These are phyloP conservation scores for Exophiala bonariae DNA, from an alignment of 2,329 filamentous ascomycete species.

Conservation along the genomic window DNA sequence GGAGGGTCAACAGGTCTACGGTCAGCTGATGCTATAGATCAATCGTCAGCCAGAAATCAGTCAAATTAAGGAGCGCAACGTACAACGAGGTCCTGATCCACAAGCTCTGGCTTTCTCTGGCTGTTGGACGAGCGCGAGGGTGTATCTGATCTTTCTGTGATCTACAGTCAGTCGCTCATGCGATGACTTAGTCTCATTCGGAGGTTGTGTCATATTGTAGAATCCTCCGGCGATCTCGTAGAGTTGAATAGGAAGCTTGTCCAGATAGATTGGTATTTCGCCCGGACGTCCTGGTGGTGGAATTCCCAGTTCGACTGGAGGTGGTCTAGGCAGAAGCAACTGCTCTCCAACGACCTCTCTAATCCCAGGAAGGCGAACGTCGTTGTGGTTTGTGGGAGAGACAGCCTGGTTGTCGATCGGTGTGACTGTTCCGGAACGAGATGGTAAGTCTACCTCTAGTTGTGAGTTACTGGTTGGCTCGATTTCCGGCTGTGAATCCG, in stretches of 20 bases:
- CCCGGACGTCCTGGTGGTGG: constrained; percentile 19
- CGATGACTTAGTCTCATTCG: constrained; percentile 57
- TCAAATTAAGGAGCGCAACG: constrained; percentile 34
- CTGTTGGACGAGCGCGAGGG: constrained; percentile 85
- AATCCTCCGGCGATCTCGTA: constrained; percentile 28
- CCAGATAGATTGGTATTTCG: constrained; percentile 15
- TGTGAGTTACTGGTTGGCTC: too few relatives aligned
- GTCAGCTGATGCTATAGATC: constrained; percentile 70
- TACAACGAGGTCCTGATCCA: constrained; percentile 93
- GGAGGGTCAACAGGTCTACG: constrained; percentile 91
- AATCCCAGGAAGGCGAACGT: too few relatives aligned
- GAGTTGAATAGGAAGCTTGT: constrained; percentile 16
- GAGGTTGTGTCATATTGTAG: constrained; percentile 49
- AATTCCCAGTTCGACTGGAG: background rate
- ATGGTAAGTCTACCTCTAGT: too few relatives aligned
- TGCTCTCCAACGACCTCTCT: too few relatives aligned
- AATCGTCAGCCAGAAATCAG: constrained; percentile 13
- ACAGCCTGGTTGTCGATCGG: too few relatives aligned
- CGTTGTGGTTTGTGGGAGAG: too few relatives aligned
- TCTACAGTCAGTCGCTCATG: constrained; percentile 66
- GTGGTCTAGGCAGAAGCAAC: constrained; percentile 11
- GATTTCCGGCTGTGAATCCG: too few relatives aligned
- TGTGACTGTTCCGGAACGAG: too few relatives aligned
- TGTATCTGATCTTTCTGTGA: constrained; percentile 77
- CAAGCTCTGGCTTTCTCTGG: constrained; percentile 92